Base-by-base conservation (phyloP, 2,329 filamentous ascomycete genomes). In the Biscogniauxia mediterranea region DNA sequence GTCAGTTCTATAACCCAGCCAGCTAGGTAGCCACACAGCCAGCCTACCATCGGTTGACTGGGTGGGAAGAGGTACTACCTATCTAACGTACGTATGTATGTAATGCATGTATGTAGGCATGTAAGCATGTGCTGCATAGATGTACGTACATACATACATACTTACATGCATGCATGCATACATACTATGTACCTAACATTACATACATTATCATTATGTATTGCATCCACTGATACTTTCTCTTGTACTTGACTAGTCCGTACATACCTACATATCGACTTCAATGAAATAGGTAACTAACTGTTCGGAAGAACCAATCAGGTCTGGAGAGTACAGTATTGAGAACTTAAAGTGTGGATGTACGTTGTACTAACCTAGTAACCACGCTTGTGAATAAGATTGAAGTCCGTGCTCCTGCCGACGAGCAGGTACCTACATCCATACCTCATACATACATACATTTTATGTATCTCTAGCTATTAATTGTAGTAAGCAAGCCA, bases 141-240 rank as follows among this genome's bases (percentile, higher is more conserved):
- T 55, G 49, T 61, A 53, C 23, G 26, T 52, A 58, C 50, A 13
- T 17, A 25, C 9, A 11, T 53, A 32, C 42, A 21, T 53, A 53
- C 17, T 8, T 58, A 26, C 4, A 17, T 55, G 21, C 17, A 32
- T 46, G 38, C 32, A 38, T 55, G n/a, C n/a, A 38, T 42, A 46
- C 54, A 28, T 54, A 58, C 28, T 28, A 28, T 8, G 8, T 28
- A 28, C 26, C 26, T 5, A 4, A 28, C 8, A 28, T 8, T 8
- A 28, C 26, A 28, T 28, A 28, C 26, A n/a, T 2, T 32, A 32
- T 13, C 3, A 32, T 32, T 32, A 32, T 32, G 28, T 32, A 32
- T 32, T 32, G 7, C 11, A 32, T 13, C 28, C 28, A 32, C 7
- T 32, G 28, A 32, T 32, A 32, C 28, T 9, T 32, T 2, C 11